A percentile compares a stretch with the other conserved stretches of the same genome.
phyloP scores from a whole-genome alignment of 2,329 filamentous ascomycete genomes.

The Cytospora piceicola region DNA sequence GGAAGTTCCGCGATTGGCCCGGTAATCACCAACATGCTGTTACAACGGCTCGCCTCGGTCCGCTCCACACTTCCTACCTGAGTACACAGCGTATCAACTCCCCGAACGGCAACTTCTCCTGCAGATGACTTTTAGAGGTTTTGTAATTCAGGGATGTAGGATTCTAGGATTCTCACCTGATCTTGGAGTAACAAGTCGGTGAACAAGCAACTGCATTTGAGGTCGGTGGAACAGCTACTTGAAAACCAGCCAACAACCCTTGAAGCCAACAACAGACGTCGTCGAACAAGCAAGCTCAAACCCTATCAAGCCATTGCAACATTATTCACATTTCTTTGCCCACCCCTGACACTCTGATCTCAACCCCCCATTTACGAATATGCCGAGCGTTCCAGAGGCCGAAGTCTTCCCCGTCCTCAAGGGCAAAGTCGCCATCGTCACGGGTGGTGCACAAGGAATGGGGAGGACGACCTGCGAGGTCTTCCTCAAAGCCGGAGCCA shows the following conservation, averaged over 20 bases:
- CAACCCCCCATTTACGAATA: not conserved
- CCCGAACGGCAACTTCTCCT: not conserved
- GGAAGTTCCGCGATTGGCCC: not conserved
- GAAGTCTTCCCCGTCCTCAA: conserved; percentile 7
- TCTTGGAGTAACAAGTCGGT: not conserved
- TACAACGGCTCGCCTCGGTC: not conserved
- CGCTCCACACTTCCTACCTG: not conserved
- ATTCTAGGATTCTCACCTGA: no score
- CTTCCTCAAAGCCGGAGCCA: conserved; percentile 39
- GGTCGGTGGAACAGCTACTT: not conserved
- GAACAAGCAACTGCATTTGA: not conserved
- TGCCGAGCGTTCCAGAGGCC: not conserved
- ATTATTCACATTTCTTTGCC: not conserved
- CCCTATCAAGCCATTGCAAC: not conserved
- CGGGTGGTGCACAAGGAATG: conserved; percentile 41
- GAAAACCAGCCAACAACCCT: no score
- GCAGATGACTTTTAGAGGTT: not conserved
- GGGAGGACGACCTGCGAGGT: conserved; percentile 39
- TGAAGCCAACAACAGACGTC: not conserved
- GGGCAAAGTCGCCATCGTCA: conserved; percentile 40
- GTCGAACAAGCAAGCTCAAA: not conserved
- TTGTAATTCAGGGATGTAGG: no score
- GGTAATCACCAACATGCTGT: not conserved
- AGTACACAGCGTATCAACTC: not conserved
- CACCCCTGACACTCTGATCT: not conserved